Base-by-base conservation (phyloP, 495 filamentous ascomycete genomes). In the Hypoxylon trugodes region DNA sequence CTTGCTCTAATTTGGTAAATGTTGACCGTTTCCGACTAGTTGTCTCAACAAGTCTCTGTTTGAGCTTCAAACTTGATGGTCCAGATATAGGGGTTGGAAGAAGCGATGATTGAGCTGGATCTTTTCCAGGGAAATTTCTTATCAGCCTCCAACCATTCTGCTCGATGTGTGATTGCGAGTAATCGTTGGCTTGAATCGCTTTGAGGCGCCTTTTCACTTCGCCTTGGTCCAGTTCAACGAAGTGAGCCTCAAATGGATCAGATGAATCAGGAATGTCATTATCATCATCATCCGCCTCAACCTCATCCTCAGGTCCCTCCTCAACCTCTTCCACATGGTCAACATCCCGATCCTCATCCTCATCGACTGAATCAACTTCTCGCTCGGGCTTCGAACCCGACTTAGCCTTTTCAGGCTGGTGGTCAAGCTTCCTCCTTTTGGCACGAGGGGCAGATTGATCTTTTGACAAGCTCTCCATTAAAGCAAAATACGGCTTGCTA, bases 181-280 rank as follows among this genome's bases (percentile, higher is more conserved):
- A 96, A 59, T 86, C 79, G 28, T 83, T 83, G 10, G 81, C 73
- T 63, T 87, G 72, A 21, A 93, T 76, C 6, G 76, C 72, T 26
- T 77, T 76, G 6, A 85, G 35, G 43, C 79, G 79, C 61, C 73
- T 73, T 6, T 77, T 73, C 2, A 92, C 61, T 15, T 81, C 73
- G 4, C 81, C 76, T 33, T 88, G 83, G 13, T 90, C 82, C 1
- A 85, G 83, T 16, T 76, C 74, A 24, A 84, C 82, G 74, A 96
- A 94, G 73, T 97, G 94, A 28, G 79, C 77, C 43, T 93, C 86
- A 68, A 96, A 97, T 2, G 90, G 87, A 72, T 96, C 93, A 1
- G 79, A 78, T 21, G 73, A 71, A 74, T 86, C 79, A 25, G 81
- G 77, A 15, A 81, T 72, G 41, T 86, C 82, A 9, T 80, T 73